These are phyloP conservation scores for Coemansia sp. DNA, from an alignment of 192 early-diverging fungal species.

Conservation along the genomic window DNA sequence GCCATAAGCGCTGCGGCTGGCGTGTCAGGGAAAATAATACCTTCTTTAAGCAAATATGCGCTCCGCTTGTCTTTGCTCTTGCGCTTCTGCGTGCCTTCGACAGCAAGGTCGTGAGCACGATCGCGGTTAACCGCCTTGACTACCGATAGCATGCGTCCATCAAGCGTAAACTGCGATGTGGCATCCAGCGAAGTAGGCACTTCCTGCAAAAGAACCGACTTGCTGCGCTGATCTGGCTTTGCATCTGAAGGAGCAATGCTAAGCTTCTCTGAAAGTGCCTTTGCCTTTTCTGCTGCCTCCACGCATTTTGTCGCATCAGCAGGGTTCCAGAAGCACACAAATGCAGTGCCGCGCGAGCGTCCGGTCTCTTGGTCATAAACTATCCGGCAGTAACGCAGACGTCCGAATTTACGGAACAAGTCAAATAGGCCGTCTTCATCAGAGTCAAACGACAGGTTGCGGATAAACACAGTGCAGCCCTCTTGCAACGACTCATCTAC, in stretches of 20 bases:
- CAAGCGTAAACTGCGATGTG: slow-evolving; percentile 63
- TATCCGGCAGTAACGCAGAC: slow-evolving; percentile 76
- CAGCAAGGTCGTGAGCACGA: slow-evolving; percentile 64
- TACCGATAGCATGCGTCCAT: slow-evolving; percentile 81
- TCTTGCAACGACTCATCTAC: slow-evolving; percentile 58
- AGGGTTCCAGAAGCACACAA: slow-evolving; percentile 79
- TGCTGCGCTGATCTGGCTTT: slow-evolving; percentile 27
- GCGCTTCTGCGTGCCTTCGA: slow-evolving; percentile 59
- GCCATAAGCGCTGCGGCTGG: slow-evolving; percentile 70
- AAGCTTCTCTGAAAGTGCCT: slow-evolving; percentile 53
- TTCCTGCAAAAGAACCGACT: slow-evolving; percentile 56
- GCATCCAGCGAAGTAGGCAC: slow-evolving; percentile 23
- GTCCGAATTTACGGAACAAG: slow-evolving; percentile 50
- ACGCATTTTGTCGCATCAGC: slow-evolving; percentile 75
- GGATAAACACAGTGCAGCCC: slow-evolving; percentile 84
- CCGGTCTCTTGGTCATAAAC: slow-evolving; percentile 82
- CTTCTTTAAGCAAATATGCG: slow-evolving; percentile 88
- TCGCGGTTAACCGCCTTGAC: slow-evolving; percentile 73
- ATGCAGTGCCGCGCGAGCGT: slow-evolving; percentile 89
- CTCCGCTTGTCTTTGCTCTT: slow-evolving; percentile 78
- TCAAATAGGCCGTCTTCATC: slow-evolving; percentile 74
- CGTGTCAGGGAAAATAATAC: slow-evolving; percentile 82
- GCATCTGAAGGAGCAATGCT: slow-evolving; percentile 38
- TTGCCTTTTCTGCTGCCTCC: slow-evolving; percentile 64
- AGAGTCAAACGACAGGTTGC: slow-evolving; percentile 90